Base-by-base conservation (phyloP, 2,329 filamentous ascomycete genomes). In the Aspergillus terreus region DNA sequence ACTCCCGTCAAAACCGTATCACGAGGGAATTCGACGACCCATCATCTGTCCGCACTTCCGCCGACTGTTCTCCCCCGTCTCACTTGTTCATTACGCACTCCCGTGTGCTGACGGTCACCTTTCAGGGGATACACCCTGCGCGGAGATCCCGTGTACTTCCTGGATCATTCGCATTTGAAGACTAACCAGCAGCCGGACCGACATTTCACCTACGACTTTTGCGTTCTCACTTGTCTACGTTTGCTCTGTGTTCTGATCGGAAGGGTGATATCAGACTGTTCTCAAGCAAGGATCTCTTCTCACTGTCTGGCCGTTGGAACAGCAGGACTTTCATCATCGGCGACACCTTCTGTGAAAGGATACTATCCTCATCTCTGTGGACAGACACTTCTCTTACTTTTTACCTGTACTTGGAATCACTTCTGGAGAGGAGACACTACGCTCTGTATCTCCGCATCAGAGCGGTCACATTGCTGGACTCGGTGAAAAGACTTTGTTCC, bases 351-450 rank as follows among this genome's bases (percentile, higher is more conserved):
- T 38, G 35, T n/a, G 15, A n/a, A 14, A 59, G 63, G 58, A 58
- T 58, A 58, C 59, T 59, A 54, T 50, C 41, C 49, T 49, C 46
- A 55, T 41, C 54, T 49, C 44, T 49, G 46, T 57, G 47, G 54
- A 40, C 47, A 55, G 44, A 52, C 46, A 56, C 48, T 58, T 50
- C 54, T 43, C 47, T 43, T 54, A 49, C 45, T 60, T 58, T 49
- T 46, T 60, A 47, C 51, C 58, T 65, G 64, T 63, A 66, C 58
- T 66, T 64, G 61, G 54, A 59, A 47, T 30, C 57, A 61, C 61
- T 47, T 40, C 36, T 51, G 53, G 52, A 52, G 44, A 46, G 51
- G 47, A 53, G 47, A 44, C 32, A 51, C 53, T 61, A 50, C 47
- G 56, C 61, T 56, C 58, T 57, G 43, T 50, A 56, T 59, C 50